phyloP scores from a whole-genome alignment of 192 early-diverging fungal species.

The Gaertneriomyces sp. region DNA sequence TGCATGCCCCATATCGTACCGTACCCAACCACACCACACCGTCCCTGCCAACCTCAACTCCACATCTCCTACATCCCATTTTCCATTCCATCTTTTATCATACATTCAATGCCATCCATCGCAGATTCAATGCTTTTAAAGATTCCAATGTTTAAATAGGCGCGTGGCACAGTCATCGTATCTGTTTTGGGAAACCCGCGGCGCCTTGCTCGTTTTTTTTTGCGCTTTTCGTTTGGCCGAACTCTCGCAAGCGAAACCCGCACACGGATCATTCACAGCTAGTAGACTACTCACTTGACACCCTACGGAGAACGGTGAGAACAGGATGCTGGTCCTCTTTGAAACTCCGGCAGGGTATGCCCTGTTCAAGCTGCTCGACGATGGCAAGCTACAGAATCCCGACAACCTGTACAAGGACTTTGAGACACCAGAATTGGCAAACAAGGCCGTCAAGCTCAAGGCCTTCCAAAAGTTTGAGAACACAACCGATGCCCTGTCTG shows the following conservation, averaged over 20 bases:
- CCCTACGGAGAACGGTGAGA: not conserved
- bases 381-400: conserved; percentile 81
- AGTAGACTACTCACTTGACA: not conserved
- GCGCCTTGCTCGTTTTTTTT: too few species aligned
- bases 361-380: conserved; percentile 91
- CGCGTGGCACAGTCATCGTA: too few species aligned
- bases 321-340: conserved; percentile 82
- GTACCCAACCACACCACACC: too few species aligned
- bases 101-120: too few species aligned
- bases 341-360: conserved; percentile 97
- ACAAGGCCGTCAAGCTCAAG: conserved; percentile 89
- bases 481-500: conserved; percentile 93
- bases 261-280: conserved; percentile 3
- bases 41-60: too few species aligned
- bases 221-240: not conserved
- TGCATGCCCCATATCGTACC: too few species aligned
- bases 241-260: not conserved
- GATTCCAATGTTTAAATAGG: too few species aligned
- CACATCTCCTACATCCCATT: too few species aligned
- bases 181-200: too few species aligned
- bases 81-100: too few species aligned
- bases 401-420: conserved; percentile 87
- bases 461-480: conserved; percentile 98
- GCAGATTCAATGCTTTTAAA: too few species aligned
- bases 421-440: conserved; percentile 80